Conservation (phyloP, 805 yeast species). For the Metschnikowia vanudenii region DNA sequence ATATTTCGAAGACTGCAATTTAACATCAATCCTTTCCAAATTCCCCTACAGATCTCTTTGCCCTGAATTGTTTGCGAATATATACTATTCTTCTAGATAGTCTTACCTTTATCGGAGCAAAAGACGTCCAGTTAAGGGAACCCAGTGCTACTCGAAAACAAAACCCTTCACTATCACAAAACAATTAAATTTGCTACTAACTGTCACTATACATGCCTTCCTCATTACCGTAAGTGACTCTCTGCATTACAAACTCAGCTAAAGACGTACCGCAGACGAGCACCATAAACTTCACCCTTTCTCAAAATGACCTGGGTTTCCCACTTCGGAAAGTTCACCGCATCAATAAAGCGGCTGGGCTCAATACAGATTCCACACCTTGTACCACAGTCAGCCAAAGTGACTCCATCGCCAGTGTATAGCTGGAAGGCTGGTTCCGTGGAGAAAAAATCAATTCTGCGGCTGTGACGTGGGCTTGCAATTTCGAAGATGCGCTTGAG, state of each 20-base stretch:
- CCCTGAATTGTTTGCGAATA: too few species aligned
- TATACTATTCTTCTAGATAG: too few species aligned
- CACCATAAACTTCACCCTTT: slow-evolving; percentile 54
- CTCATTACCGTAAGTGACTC: too few species aligned
- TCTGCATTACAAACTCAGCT: background rate
- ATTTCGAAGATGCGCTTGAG: slow-evolving; percentile 43
- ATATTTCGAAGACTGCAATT: too few species aligned
- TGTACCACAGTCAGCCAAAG: slow-evolving; percentile 33
- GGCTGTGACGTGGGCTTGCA: slow-evolving; percentile 42
- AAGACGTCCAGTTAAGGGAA: too few species aligned
- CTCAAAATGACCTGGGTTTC: slow-evolving; percentile 43
- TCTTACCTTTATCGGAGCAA: too few species aligned
- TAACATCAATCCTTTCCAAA: too few species aligned
- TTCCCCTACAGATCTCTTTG: too few species aligned
- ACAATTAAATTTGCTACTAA: too few species aligned
- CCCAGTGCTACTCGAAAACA: too few species aligned
- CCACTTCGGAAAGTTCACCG: slow-evolving; percentile 50
- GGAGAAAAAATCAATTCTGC: slow-evolving; percentile 44
- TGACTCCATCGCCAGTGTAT: slow-evolving; percentile 57
- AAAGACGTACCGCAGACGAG: slow-evolving; percentile 35
- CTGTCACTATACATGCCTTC: too few species aligned
- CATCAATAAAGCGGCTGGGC: slow-evolving; percentile 58
- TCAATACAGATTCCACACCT: slow-evolving; percentile 61
- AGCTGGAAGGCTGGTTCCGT: slow-evolving; percentile 70
- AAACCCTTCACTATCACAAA: too few species aligned